These are phyloP conservation scores for Carallia brachiata DNA, from an alignment of 345 rosid species.

Conservation along the genomic window DNA sequence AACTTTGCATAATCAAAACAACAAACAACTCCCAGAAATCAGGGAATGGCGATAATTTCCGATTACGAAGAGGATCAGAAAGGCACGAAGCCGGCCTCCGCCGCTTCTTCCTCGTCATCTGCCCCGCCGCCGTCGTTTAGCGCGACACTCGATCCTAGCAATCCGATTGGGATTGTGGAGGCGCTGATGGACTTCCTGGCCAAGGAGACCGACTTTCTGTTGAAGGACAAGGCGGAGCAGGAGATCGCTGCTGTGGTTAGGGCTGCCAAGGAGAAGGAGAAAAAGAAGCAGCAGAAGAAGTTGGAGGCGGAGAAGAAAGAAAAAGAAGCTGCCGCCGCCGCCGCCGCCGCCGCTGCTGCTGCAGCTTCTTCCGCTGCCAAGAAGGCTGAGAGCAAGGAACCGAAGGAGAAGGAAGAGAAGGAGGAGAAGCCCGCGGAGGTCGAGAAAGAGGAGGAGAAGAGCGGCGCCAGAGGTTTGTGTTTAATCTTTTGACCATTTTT, in stretches of 20 bases:
- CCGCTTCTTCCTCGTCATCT: slow-evolving; percentile 8
- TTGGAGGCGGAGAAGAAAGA: slow-evolving; percentile 34
- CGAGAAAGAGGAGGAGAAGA: slow-evolving; percentile 14
- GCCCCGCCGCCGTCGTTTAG: slow-evolving; percentile 33
- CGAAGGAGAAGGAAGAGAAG: neutral
- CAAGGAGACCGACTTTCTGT: slow-evolving; percentile 64
- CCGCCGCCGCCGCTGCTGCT: neutral
- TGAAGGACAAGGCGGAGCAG: slow-evolving; percentile 54
- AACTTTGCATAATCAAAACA: too few species aligned
- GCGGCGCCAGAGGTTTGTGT: slow-evolving; percentile 10
- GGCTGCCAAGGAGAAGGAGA: slow-evolving; percentile 49
- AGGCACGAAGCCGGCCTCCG: neutral
- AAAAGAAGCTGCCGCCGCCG: slow-evolving; percentile 3
- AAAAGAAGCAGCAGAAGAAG: slow-evolving; percentile 35
- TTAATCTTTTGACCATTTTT: neutral
- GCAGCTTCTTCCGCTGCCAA: too few species aligned
- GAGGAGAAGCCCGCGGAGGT: slow-evolving; percentile 3
- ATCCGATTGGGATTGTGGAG: slow-evolving; percentile 68
- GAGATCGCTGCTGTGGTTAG: slow-evolving; percentile 55
- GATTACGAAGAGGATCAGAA: slow-evolving; percentile 55
- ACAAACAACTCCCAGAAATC: neutral
- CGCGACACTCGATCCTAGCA: slow-evolving; percentile 56
- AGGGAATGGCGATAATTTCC: slow-evolving; percentile 76
- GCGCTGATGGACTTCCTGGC: slow-evolving; percentile 66
- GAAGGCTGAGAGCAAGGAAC: neutral